phyloP scores from a whole-genome alignment of 192 early-diverging fungal genomes.

The Coemansia sp. region DNA sequence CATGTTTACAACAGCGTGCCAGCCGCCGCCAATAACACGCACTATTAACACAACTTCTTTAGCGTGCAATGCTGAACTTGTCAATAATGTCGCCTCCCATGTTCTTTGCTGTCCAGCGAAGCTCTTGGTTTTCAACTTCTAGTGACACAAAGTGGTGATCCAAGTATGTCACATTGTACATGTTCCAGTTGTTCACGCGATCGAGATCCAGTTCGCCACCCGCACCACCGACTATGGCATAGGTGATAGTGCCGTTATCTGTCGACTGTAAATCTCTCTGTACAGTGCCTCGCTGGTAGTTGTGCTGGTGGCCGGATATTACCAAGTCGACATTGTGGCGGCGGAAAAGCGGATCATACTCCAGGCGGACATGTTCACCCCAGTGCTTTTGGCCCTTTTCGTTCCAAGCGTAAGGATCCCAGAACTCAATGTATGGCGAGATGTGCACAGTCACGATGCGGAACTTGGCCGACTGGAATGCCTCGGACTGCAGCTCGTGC shows the following conservation, averaged over 20 bases:
- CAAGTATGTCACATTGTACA: slow-evolving; percentile 56
- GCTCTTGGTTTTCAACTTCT: slow-evolving; percentile 20
- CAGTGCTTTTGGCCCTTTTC: slow-evolving; percentile 63
- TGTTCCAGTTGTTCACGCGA: slow-evolving; percentile 60
- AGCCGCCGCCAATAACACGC: no score
- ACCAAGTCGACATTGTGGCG: slow-evolving; percentile 64
- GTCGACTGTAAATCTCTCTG: slow-evolving; percentile 10
- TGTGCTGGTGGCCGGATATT: slow-evolving; percentile 77
- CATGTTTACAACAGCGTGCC: no score
- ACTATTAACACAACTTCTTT: background rate
- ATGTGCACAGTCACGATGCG: slow-evolving; percentile 69
- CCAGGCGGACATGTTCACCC: slow-evolving; percentile 66
- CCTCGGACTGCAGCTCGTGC: slow-evolving; percentile 57
- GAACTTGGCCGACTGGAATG: slow-evolving; percentile 56
- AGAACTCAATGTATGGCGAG: slow-evolving; percentile 72
- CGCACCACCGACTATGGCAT: slow-evolving; percentile 71
- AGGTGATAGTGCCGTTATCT: slow-evolving; percentile 52
- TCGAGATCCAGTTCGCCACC: slow-evolving; percentile 63
- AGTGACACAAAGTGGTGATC: slow-evolving; percentile 57
- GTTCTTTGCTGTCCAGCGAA: slow-evolving; percentile 29
- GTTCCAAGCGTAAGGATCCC: slow-evolving; percentile 69
- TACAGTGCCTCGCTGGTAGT: slow-evolving; percentile 60
- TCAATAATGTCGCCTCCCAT: slow-evolving; percentile 21
- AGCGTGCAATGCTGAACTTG: slow-evolving; percentile 15
- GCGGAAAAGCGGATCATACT: slow-evolving; percentile 67